Evolutionary conservation across 768 basidiomycete species (phyloP), one percentile per base, ranked within the genome.

Genomic region (Boletus rubroflammeus): DNA sequence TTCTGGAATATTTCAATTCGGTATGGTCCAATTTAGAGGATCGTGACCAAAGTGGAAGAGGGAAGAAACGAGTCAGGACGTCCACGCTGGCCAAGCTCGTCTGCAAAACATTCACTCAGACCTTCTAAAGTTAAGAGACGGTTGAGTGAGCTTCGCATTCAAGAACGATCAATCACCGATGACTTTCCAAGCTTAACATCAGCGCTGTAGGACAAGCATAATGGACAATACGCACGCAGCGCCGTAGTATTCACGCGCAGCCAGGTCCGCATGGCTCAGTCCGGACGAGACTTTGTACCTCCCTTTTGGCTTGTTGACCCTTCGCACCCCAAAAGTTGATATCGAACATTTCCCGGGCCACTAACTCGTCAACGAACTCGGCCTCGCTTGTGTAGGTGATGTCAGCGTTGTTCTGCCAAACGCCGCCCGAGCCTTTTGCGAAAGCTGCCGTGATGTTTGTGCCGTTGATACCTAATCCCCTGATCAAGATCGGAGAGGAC

Each of bases 401-500:
- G 14, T 15, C 17, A n/a, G 8, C 42, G 7, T 26, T 9, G 25
- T 42, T 42, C 41, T 15, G 25, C 14, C 8, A 42, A 25, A 42
- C 15, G 41, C 25, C 25, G 9, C 41, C 15, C 7, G 21, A 21
- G 7, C 14, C 7, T 23, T 34, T 8, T 23, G 14, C 2, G 10
- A 21, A 32, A 8, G 6, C 15, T 47, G 21, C 32, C 15, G 7
- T 25, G 46, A 34, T 23, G 14, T 17, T 10, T 47, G 29, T 5
- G 32, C 32, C 25, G 31, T 47, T n/a, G 6, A 10, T 46, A 38
- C 8, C 32, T 17, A 31, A 23, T 32, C 9, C 31, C 19, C 32
- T 19, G 46, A 17, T n/a, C n/a, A 17, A 15, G 15, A 47, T 35
- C 23, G 23, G 59, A 55, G 47, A 77, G 57, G 11, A 51, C 60